Percentiles rank a stretch among this genome's conserved stretches.
Evolutionary conservation across 2,329 filamentous ascomycete species (phyloP).

Genomic region (Fusarium sacchari): DNA sequence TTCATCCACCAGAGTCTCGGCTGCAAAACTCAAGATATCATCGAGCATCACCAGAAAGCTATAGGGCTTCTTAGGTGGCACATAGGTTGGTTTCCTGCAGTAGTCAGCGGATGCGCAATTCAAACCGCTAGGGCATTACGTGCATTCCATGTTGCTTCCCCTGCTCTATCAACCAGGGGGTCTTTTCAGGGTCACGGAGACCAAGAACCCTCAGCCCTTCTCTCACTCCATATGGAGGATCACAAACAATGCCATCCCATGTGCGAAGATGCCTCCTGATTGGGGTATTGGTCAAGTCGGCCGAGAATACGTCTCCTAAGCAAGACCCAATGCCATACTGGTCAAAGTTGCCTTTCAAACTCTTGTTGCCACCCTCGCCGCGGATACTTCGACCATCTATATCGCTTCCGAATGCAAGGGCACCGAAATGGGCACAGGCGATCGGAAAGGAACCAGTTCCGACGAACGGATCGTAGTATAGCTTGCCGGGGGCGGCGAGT

Average conservation of each 20-base stretch:
- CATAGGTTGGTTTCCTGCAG: constrained; percentile 67
- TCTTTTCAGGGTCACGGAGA: constrained; percentile 71
- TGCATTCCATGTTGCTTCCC: constrained; percentile 76
- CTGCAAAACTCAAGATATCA: constrained; percentile 87
- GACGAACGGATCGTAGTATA: constrained; percentile 96
- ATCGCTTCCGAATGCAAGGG: constrained; percentile 84
- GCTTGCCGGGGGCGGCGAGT: constrained; percentile 80
- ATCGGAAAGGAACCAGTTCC: constrained; percentile 94
- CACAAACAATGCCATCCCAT: constrained; percentile 92
- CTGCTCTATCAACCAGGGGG: constrained; percentile 70
- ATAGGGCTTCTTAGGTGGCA: constrained; percentile 91
- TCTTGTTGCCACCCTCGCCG: constrained; percentile 68
- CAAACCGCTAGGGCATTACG: constrained; percentile 44
- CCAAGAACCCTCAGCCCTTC: constrained; percentile 92
- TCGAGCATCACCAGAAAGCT: constrained; percentile 90
- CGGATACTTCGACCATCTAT: constrained; percentile 92
- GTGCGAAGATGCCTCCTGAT: constrained; percentile 66
- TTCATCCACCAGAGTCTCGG: constrained; percentile 77
- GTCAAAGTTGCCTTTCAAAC: constrained; percentile 75
- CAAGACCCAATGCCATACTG: constrained; percentile 77
- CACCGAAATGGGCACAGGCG: constrained; percentile 90
- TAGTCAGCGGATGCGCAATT: constrained; percentile 20
- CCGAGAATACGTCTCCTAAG: constrained; percentile 82
- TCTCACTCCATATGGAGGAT: constrained; percentile 94
- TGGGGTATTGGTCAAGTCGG: constrained; percentile 89